Conservation (phyloP, 495 filamentous ascomycete genomes). For the Poronia punctata region DNA sequence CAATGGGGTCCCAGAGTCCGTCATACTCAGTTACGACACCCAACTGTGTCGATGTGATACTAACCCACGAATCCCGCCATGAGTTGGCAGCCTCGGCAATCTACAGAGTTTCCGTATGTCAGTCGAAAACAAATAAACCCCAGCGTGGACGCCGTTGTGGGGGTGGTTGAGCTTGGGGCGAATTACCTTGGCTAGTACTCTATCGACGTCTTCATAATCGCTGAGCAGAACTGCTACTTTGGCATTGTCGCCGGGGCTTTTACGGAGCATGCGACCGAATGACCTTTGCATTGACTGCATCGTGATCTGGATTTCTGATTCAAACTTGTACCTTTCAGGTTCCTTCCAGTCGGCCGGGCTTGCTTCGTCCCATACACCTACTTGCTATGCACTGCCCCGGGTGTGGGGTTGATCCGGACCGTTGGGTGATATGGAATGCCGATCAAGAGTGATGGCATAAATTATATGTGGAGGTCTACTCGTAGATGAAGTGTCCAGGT, state of each 20-base stretch:
- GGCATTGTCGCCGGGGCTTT: conserved; percentile 65
- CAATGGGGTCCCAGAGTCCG: conserved; percentile 74
- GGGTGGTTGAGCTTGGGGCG: background rate
- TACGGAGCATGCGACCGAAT: conserved; percentile 65
- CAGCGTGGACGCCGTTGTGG: background rate
- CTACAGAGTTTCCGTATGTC: conserved; percentile 35
- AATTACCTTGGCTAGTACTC: conserved; percentile 62
- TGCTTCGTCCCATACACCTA: too few relatives aligned
- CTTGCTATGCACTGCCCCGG: too few relatives aligned
- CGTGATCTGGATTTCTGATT: too few relatives aligned
- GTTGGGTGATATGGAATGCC: too few relatives aligned
- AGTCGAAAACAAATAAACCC: background rate
- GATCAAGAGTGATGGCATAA: too few relatives aligned
- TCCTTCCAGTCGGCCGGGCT: too few relatives aligned
- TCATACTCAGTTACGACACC: conserved; percentile 66
- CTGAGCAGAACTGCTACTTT: conserved; percentile 69
- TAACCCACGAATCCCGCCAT: conserved; percentile 82
- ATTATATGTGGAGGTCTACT: too few relatives aligned
- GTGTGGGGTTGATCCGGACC: background rate
- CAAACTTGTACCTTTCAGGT: too few relatives aligned
- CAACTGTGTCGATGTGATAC: conserved; percentile 65
- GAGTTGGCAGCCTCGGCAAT: conserved; percentile 72
- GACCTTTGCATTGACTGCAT: conserved; percentile 80
- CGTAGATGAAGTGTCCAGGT: too few relatives aligned
- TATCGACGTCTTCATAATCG: conserved; percentile 81